Evolutionary conservation across 2,329 filamentous ascomycete species (phyloP), one percentile per base, ranked within the genome.

Genomic region (Lecanicillium sp.): DNA sequence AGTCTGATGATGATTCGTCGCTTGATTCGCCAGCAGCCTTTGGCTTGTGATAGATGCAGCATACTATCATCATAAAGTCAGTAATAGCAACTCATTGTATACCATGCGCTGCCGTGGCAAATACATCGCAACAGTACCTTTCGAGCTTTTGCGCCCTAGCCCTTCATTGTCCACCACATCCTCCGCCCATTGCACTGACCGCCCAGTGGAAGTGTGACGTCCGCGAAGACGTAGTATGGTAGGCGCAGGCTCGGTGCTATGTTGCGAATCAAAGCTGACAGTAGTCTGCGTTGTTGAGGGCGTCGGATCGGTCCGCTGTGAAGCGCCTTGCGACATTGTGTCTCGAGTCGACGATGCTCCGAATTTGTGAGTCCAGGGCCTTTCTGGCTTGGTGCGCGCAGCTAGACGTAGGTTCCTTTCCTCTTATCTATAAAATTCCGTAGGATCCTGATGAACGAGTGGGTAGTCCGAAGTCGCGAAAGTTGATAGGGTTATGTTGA

Each of bases 81-180:
- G 33, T 33, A 11, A 27, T 11, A 17, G 18, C 18, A 11, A 13
- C 5, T n/a, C n/a, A n/a, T n/a, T n/a, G n/a, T 9, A 30, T 36
- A 25, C n/a, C 5, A 17, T 7, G 27, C 20, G 22, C 10, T 11
- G 17, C 17, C n/a, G 4, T 7, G 19, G 25, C 8, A 6, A 15
- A 7, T 17, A 18, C 12, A 25, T 22, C 14, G 8, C 14, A 43
- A 14, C 51, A 61, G 25, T 60, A 90, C 87, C 86, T 77, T 98
- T 98, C 14, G 87, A 94, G 47, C 79, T 90, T 67, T 97, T 98
- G 62, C 86, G 85, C 7, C 88, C 88, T 60, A 97, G 74, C 4
- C 87, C 87, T 62, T 98, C 92, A 55, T 98, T 98, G 63, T 98
- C 89, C 3, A 98, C 72, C 6, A 96, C 89, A 54, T 87, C 84